These are phyloP conservation scores for Phytophthora citrophthora DNA, from an alignment of 352 stramenopile species.

Conservation along the genomic window DNA sequence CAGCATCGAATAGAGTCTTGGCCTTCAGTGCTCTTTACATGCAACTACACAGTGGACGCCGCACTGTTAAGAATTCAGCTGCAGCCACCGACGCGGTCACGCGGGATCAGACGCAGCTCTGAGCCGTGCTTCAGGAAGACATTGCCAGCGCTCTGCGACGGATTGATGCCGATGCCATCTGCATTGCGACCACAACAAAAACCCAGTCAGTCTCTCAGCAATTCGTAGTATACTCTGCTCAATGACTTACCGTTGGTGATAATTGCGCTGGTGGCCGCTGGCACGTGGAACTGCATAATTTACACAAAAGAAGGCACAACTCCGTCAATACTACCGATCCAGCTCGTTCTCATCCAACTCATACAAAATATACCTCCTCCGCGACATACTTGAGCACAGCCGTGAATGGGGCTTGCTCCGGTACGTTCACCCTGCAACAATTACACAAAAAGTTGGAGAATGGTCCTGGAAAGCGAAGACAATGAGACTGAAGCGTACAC, in stretches of 20 bases:
- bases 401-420: slow-evolving; percentile 84
- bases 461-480: not conserved
- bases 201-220: slow-evolving; percentile 2
- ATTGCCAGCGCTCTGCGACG: slow-evolving; percentile 79
- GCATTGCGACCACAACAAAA: slow-evolving; percentile 8
- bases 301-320: slow-evolving; percentile 10
- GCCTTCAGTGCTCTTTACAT: slow-evolving; percentile 1
- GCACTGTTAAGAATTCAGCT: slow-evolving; percentile 6
- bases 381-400: slow-evolving; percentile 88
- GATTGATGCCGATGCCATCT: slow-evolving; percentile 90
- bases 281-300: slow-evolving; percentile 72
- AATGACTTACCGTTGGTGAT: slow-evolving; percentile 76
- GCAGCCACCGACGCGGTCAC: slow-evolving; percentile 75
- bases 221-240: not conserved
- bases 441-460: not conserved
- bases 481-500: slow-evolving; percentile 44
- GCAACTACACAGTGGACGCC: not conserved
- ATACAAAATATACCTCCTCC: slow-evolving; percentile 56
- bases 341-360: not conserved
- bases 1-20: not conserved
- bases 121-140: slow-evolving; percentile 88
- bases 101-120: slow-evolving; percentile 84
- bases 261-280: slow-evolving; percentile 83
- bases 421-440: slow-evolving; percentile 68
- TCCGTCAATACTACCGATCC: slow-evolving; percentile 17